These are phyloP conservation scores for Alisma plantagoaquatica DNA, from an alignment of 106 monocot species.

Conservation along the genomic window DNA sequence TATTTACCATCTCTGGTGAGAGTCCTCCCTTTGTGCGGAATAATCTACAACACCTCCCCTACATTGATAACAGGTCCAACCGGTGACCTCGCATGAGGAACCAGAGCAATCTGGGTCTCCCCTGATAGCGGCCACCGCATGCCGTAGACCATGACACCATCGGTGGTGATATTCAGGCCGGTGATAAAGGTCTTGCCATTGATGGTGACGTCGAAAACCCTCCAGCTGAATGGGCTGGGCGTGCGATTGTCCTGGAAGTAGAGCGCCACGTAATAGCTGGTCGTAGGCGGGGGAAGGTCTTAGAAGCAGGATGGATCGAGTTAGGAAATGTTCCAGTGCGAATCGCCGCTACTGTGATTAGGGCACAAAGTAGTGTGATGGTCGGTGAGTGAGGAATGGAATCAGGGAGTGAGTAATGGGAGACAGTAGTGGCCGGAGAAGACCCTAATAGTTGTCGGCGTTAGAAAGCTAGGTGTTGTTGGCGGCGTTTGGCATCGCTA, in stretches of 20 bases:
- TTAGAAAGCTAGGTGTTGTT: no score
- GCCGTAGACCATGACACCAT: constrained; percentile 60
- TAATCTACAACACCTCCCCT: constrained; percentile 37
- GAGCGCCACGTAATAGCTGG: constrained; percentile 76
- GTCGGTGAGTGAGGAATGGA: no score
- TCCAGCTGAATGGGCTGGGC: constrained; percentile 64
- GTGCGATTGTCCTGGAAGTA: constrained; percentile 87
- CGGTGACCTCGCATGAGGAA: constrained; percentile 37
- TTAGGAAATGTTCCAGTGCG: no score
- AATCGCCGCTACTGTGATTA: no score
- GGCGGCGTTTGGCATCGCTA: no score
- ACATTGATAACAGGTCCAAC: constrained; percentile 85
- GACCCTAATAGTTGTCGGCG: no score
- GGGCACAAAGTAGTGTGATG: no score
- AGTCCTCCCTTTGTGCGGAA: constrained; percentile 39
- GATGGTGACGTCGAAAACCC: constrained; percentile 62
- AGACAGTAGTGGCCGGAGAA: no score
- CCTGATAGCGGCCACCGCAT: constrained; percentile 65
- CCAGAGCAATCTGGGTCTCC: constrained; percentile 39
- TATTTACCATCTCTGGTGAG: constrained; percentile 51
- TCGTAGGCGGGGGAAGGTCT: no score
- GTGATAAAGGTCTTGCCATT: constrained; percentile 44
- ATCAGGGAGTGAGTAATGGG: no score
- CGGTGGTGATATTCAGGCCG: constrained; percentile 58
- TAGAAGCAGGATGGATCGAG: no score